Conservation (phyloP, 495 filamentous ascomycete genomes). For the Annulohypoxylon nitens region DNA sequence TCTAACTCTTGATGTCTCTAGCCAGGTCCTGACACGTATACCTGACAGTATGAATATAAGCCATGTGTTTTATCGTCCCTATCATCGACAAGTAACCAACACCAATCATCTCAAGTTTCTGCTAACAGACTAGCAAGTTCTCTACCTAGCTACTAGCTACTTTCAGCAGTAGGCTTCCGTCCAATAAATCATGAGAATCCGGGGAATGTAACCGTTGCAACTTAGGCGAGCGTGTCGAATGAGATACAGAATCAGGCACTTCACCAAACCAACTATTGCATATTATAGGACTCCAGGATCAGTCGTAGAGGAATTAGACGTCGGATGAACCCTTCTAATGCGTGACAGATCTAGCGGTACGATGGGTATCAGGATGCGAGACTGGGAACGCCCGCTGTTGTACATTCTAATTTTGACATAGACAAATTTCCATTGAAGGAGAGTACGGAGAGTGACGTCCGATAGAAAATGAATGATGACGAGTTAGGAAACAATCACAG, state of each 20-base stretch:
- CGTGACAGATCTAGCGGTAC: slow-evolving; percentile 2
- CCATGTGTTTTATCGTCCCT: background rate
- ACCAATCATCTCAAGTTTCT: background rate
- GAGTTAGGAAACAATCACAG: background rate
- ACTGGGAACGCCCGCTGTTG: slow-evolving; percentile 27
- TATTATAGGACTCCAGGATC: slow-evolving; percentile 8
- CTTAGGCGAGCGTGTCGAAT: background rate
- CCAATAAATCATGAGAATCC: background rate
- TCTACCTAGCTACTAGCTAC: background rate
- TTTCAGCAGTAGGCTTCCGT: background rate
- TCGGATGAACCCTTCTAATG: background rate
- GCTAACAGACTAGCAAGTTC: background rate
- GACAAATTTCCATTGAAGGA: slow-evolving; percentile 23
- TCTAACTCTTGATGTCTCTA: background rate
- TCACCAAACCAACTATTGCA: slow-evolving; percentile 11
- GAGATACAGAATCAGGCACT: slow-evolving; percentile 1
- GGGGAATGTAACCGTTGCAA: background rate
- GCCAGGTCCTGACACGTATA: background rate
- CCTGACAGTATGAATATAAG: background rate
- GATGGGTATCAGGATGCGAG: slow-evolving; percentile 30
- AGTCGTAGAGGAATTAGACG: slow-evolving; percentile 1
- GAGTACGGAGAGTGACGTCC: slow-evolving; percentile 25
- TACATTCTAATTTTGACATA: background rate
- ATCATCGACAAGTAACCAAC: background rate
- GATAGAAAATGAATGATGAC: slow-evolving; percentile 9